Conservation (phyloP, 2,329 filamentous ascomycete genomes). For the Colletotrichum sp. region DNA sequence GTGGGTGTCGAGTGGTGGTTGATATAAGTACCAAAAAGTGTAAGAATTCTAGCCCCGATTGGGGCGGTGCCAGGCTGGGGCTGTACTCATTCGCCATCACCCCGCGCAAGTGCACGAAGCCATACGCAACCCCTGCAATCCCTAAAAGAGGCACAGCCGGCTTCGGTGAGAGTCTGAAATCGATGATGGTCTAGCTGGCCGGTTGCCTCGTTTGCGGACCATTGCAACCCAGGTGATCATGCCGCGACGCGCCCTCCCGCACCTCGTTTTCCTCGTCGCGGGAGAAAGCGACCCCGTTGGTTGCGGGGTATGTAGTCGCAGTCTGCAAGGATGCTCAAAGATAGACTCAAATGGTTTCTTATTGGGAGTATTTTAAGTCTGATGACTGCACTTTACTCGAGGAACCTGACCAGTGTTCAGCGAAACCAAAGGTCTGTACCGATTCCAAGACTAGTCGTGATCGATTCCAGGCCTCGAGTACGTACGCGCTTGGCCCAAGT, state of each 20-base stretch:
- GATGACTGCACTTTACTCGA: background rate
- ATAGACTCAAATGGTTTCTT: background rate
- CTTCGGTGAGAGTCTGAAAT: background rate
- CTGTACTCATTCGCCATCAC: constrained; percentile 3
- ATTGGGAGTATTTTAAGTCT: background rate
- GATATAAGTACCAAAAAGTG: background rate
- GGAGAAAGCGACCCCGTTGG: background rate
- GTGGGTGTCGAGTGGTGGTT: background rate
- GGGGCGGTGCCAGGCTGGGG: background rate
- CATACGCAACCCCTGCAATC: background rate
- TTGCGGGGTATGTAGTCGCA: background rate
- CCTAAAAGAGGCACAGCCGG: background rate
- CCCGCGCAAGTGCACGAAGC: background rate
- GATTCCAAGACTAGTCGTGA: background rate
- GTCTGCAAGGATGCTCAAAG: background rate
- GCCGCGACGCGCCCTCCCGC: constrained; percentile 4
- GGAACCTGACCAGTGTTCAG: background rate
- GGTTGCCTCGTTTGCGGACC: constrained; percentile 9
- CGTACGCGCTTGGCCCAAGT: background rate
- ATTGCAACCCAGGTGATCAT: background rate
- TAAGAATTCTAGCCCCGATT: background rate
- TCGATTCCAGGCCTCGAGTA: background rate
- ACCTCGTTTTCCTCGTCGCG: background rate
- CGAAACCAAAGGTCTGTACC: background rate
- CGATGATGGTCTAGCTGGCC: background rate